Percentiles rank a stretch among this genome's conserved stretches.
Evolutionary conservation across 768 basidiomycete genomes (phyloP).

Genomic region (Boletus rubescentipes): DNA sequence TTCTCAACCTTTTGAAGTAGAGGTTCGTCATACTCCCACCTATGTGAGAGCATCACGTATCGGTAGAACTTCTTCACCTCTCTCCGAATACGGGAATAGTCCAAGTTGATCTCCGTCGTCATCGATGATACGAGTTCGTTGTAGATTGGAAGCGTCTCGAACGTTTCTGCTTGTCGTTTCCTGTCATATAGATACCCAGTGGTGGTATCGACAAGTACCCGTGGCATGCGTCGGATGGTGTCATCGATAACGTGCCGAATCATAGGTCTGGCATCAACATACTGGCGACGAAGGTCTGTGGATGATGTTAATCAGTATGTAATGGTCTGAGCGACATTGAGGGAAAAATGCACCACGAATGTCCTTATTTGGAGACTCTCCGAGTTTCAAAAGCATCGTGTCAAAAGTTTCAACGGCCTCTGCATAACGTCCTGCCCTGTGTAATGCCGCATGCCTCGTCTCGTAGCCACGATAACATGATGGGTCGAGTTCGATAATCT

Average conservation of each 20-base stretch:
- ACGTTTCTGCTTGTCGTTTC: constrained; percentile 6
- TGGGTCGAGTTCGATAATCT: constrained; percentile 8
- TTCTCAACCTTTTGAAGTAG: constrained; percentile 1
- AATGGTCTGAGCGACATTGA: background rate
- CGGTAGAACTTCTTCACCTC: constrained; percentile 7
- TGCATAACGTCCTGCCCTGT: background rate
- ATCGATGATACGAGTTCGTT: constrained; percentile 5
- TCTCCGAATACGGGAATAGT: constrained; percentile 1
- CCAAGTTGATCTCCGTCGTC: background rate
- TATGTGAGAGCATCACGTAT: constrained; percentile 14
- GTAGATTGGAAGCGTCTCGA: constrained; percentile 3
- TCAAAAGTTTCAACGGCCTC: constrained; percentile 2
- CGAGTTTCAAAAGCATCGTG: background rate
- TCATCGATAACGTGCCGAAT: background rate
- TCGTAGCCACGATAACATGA: constrained; percentile 1
- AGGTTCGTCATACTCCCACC: constrained; percentile 8
- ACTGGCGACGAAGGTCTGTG: constrained; percentile 1
- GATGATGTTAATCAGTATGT: background rate
- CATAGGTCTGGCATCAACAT: background rate
- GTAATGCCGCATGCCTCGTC: background rate
- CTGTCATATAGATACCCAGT: constrained; percentile 12
- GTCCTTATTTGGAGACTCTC: background rate
- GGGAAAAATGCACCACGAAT: background rate
- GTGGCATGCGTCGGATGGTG: background rate
- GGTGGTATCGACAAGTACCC: constrained; percentile 1